Evolutionary conservation across 345 rosid species (phyloP), one percentile per base, ranked within the genome.

Genomic region (Moricandia moricandioides): DNA sequence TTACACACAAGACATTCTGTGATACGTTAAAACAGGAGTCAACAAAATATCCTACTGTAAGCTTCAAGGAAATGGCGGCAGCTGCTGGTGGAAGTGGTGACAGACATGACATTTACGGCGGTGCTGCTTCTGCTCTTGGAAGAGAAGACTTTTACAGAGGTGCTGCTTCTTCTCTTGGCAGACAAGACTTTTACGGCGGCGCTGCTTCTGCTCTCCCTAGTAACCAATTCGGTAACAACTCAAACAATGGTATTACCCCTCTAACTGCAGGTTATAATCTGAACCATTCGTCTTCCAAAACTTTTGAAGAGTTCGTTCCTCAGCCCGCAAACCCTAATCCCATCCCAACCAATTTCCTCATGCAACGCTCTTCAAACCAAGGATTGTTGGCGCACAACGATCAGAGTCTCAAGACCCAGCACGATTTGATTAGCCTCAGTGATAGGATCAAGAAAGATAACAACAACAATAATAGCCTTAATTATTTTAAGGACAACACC

Each of bases 1-100:
- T 88, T 70, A 85, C 97, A 2, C 97, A 91, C 75, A 78, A 92
- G 56, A 92, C 97, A 13, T 91, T 91, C 45, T 91, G 97, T 29
- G 95, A 91, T 61, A 92, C 95, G 8, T 57, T 91, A 66, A 87
- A 90, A 52, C 91, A 85, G 24, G 95, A 91, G 71, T 83, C 85
- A 65, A 86, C 87, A 21, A 84, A 90, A 68, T 87, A 85, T 58
- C 89, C 90, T 26, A 72, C 83, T 8, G 69, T 63, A 76, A 79
- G 80, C 62, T 83, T 39, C 73, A 82, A 67, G 82, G 84, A 60
- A 63, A 61, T 76, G 71, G 82, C 67, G 17, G 61, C 76, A n/a
- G 54, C 62, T 3, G 59, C 30, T 61, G 80, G 75, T 75, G 64
- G 52, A 3, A 55, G 34, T 9, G 57, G 29, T 4, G 31, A 62